Evolutionary conservation across 2,329 filamentous ascomycete species (phyloP), one percentile per base, ranked within the genome.

Genomic region (Biscogniauxia marginata): DNA sequence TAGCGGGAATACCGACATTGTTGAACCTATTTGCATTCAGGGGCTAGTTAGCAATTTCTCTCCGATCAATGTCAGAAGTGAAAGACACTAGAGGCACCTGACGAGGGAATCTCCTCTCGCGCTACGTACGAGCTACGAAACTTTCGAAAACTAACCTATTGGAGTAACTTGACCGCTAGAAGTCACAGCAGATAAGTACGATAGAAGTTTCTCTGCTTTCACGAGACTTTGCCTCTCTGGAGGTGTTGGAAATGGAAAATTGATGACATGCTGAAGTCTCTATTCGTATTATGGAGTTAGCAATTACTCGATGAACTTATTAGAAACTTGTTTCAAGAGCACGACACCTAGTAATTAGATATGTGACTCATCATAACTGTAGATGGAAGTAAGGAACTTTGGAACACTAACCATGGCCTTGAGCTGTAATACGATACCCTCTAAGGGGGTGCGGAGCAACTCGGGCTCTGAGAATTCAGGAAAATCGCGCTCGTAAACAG

Each of bases 161-260:
- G 30, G 82, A 0, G 93, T 96, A 18, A 97, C 87, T 65, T 88
- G 84, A 0, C 91, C 91, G 8, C 82, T 80, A 0, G 82, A 65
- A 9, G 86, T 85, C 25, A 98, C 79, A 1, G 93, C 95, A 0
- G 91, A 91, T 3, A 99, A 82, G 70, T 96, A 96, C 48, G 84
- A 87, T 7, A 99, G 79, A 7, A 97, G 80, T 67, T 88, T 91
- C 75, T 99, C 95, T 0, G 95, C 92, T 68, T 89, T 91, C 49
- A 84, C 83, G 19, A 99, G 79, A 60, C 86, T 90, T 52, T 86
- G 79, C 13, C 86, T 82, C 65, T 92, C 88, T 1, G 95, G 95
- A 0, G 92, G 87, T 13, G 93, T 98, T 3, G 95, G 95, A 71
- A 98, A 99, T 0, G 96, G 95, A 71, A 99, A 99, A 73, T 95